Evolutionary conservation across 108 stramenopile species (phyloP), one percentile per base, ranked within the genome.

Genomic region (Chaetoceros tenuissimus): DNA sequence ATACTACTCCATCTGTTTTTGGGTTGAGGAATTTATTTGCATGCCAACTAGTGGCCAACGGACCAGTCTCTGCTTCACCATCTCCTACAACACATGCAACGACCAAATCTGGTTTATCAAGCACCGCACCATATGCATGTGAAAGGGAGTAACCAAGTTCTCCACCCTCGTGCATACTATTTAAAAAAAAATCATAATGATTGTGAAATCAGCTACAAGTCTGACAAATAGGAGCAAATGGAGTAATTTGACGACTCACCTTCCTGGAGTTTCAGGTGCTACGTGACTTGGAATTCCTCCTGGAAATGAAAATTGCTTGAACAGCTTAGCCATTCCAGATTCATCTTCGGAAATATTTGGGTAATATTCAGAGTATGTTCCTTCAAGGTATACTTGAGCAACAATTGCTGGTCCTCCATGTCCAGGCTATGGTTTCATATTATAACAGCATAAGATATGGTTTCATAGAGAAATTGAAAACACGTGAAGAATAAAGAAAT

Each of bases 81-180:
- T 64, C 63, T 1, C 63, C 63, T 3, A 64, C 45, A 31, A 53
- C 52, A n/a, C 40, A 53, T 1, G 63, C 63, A 51, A 64, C 63
- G 2, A 55, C 28, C 17, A 64, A 44, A 24, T 64, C 55, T 21
- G 63, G 63, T 55, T 47, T 64, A 34, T 64, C 63, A 22, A 64
- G 53, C 16, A 64, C 63, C 3, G 63, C 63, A 10, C 63, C 63
- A n/a, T 20, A 64, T 1, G 63, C 63, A 28, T 64, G 63, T 7
- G 63, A 64, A 29, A 64, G 45, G 44, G 55, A 56, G 40, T 64
- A 64, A 2, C 63, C 63, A 24, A 64, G 53, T 48, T 64, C 63
- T 2, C 63, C 63, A 18, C 63, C 63, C 45, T 64, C 63, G 55
- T 64, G 63, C 54, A 64, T 64, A n/a, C n/a, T n/a, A n/a, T n/a